These are phyloP conservation scores for Epichloe amarillans DNA, from an alignment of 2,329 filamentous ascomycete genomes.

Conservation along the genomic window DNA sequence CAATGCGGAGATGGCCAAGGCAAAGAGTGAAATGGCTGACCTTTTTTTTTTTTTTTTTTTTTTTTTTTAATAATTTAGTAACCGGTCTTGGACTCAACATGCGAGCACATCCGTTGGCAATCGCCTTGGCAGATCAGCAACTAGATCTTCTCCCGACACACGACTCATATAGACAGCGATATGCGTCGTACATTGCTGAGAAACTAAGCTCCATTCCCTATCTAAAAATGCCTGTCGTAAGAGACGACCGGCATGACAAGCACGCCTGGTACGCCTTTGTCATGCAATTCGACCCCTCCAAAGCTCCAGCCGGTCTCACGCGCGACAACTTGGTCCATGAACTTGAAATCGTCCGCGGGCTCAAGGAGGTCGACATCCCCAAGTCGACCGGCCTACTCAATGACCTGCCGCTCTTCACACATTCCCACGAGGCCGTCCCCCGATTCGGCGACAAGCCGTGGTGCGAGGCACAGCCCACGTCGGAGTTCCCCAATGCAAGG, in stretches of 20 bases:
- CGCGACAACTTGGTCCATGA: constrained; percentile 3
- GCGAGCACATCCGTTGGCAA: neutral
- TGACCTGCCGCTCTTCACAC: constrained; percentile 3
- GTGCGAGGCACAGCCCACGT: neutral
- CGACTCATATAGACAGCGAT: neutral
- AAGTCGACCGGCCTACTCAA: constrained; percentile 2
- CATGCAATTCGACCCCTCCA: neutral
- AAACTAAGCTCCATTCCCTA: neutral
- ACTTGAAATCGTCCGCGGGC: neutral
- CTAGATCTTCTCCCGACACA: neutral
- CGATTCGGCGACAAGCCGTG: neutral
- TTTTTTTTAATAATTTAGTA: neutral
- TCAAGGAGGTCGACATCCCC: constrained; percentile 5
- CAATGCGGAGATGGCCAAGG: too few species aligned
- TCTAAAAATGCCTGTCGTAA: neutral
- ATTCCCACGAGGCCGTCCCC: constrained; percentile 1
- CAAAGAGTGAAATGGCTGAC: too few species aligned
- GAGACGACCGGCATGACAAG: neutral
- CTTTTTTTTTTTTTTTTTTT: too few species aligned
- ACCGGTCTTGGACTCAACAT: neutral
- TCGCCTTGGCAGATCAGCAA: neutral
- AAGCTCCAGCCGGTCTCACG: neutral
- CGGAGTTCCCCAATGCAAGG: constrained; percentile 1
- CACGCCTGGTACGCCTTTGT: neutral
- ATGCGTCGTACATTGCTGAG: neutral